Evolutionary conservation across 2,329 filamentous ascomycete species (phyloP), one percentile per base, ranked within the genome.

Genomic region (Colletotrichum magnum): DNA sequence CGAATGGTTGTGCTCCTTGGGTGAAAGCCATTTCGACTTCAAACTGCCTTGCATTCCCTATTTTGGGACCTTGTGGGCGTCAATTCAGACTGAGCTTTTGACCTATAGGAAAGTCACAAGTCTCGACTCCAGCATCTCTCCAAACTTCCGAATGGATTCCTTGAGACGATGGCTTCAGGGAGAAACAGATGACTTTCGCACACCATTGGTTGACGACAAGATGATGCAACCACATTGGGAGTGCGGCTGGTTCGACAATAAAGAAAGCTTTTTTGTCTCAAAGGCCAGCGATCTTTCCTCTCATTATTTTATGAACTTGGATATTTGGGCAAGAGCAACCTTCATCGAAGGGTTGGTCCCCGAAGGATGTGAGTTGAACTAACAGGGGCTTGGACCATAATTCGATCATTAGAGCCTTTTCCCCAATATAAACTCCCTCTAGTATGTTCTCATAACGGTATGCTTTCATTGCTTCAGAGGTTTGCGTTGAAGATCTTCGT

Each of bases 51-150:
- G 13, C 26, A n/a, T 41, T 6, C 21, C 2, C 4, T 3, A 73
- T 73, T 72, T 74, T 36, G 71, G 66, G 18, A 28, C 71, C 54
- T 58, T 82, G 9, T 81, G 79, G 79, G 80, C 80, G 10, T 72
- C 76, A 1, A 72, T 81, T 4, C 78, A 82, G 63, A 78, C 78
- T 10, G 80, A 82, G 53, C 53, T 82, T 2, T 56, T 80, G 6
- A 79, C 79, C 1, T 81, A 82, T 61, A 72, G 80, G 51, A 75
- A 79, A 41, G 47, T 80, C 2, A 56, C 70, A 2, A 74, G 74
- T 7, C 61, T 57, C 2, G 75, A 77, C 58, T 26, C 69, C 4
- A 12, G 7, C 7, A 69, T 69, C 24, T 69, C 66, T 1, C 6
- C 18, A 1, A 32, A 60, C 21, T 69, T 64, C 12, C n/a, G 36